These are phyloP conservation scores for Fusarium phyllophilum DNA, from an alignment of 2,329 filamentous ascomycete genomes.

Conservation along the genomic window DNA sequence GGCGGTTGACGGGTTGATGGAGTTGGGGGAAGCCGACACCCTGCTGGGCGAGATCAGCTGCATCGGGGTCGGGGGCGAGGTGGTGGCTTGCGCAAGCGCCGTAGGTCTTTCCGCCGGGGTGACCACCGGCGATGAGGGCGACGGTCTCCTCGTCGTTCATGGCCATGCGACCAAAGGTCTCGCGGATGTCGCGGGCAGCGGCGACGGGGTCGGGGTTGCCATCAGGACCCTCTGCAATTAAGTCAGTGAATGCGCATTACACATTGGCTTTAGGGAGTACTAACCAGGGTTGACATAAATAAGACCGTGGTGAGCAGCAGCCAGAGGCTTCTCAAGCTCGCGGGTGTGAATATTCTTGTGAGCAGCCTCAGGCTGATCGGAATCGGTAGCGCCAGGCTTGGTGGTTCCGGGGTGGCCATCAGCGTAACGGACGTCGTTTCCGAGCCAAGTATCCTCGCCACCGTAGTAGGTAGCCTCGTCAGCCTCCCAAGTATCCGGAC, in stretches of 20 bases:
- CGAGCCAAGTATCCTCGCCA: slow-evolving; percentile 76
- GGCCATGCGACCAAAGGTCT: slow-evolving; percentile 81
- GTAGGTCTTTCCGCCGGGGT: slow-evolving; percentile 86
- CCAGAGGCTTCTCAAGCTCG: slow-evolving; percentile 75
- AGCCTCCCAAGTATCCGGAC: slow-evolving; percentile 77
- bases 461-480: slow-evolving; percentile 84
- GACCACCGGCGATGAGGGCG: slow-evolving; percentile 80
- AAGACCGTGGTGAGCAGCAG: slow-evolving; percentile 66
- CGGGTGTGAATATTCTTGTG: slow-evolving; percentile 63
- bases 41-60: slow-evolving; percentile 67
- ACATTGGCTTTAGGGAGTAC: neutral
- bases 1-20: no score
- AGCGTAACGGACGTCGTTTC: slow-evolving; percentile 81
- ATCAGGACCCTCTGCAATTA: slow-evolving; percentile 81
- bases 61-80: slow-evolving; percentile 75
- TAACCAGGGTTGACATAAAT: slow-evolving; percentile 23
- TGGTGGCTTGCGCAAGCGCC: slow-evolving; percentile 59
- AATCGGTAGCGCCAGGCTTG: slow-evolving; percentile 27
- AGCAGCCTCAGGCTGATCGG: slow-evolving; percentile 1
- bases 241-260: neutral
- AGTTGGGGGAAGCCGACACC: no score
- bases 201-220: slow-evolving; percentile 75
- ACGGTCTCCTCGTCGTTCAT: slow-evolving; percentile 88
- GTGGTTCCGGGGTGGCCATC: slow-evolving; percentile 57
- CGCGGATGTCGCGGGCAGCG: slow-evolving; percentile 76